These are phyloP conservation scores for Tylopilus rubrobrunneus DNA, from an alignment of 768 basidiomycete species.

Conservation along the genomic window DNA sequence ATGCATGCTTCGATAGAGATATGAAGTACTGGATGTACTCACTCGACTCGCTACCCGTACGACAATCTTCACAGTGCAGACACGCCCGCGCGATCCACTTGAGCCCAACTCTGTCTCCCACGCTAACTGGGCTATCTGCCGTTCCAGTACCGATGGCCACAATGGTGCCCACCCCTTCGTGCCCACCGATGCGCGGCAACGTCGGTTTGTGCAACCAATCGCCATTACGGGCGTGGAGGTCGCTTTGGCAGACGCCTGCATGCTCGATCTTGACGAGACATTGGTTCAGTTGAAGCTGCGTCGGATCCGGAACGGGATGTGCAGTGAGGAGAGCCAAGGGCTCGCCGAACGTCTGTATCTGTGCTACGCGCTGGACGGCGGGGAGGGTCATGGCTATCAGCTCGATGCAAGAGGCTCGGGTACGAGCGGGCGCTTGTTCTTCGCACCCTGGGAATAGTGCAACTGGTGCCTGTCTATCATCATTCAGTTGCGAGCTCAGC, in stretches of 20 bases:
- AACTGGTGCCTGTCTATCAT: neutral
- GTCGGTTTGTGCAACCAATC: constrained; percentile 32
- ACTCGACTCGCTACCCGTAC: constrained; percentile 33
- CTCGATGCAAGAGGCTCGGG: too few species aligned
- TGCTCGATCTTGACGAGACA: constrained; percentile 40
- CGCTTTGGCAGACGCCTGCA: constrained; percentile 42
- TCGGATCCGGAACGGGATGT: constrained; percentile 16
- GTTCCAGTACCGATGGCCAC: constrained; percentile 41
- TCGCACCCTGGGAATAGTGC: too few species aligned
- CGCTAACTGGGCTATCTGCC: constrained; percentile 24
- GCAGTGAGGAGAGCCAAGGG: constrained; percentile 11
- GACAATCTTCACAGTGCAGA: constrained; percentile 39
- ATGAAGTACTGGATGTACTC: neutral
- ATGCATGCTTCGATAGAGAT: neutral
- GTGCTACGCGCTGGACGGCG: constrained; percentile 24
- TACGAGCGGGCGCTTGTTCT: neutral
- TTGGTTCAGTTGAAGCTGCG: constrained; percentile 19
- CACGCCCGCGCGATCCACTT: constrained; percentile 42
- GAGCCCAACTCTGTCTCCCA: constrained; percentile 42
- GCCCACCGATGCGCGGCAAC: constrained; percentile 39
- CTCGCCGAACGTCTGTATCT: constrained; percentile 15
- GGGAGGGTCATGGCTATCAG: constrained; percentile 10
- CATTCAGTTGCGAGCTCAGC: too few species aligned
- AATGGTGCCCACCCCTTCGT: constrained; percentile 45
- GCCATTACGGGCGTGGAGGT: constrained; percentile 38